Evolutionary conservation across 371 early-diverging fungal species (phyloP), one percentile per base, ranked within the genome.

Genomic region (Caulochytrium protostelioides): DNA sequence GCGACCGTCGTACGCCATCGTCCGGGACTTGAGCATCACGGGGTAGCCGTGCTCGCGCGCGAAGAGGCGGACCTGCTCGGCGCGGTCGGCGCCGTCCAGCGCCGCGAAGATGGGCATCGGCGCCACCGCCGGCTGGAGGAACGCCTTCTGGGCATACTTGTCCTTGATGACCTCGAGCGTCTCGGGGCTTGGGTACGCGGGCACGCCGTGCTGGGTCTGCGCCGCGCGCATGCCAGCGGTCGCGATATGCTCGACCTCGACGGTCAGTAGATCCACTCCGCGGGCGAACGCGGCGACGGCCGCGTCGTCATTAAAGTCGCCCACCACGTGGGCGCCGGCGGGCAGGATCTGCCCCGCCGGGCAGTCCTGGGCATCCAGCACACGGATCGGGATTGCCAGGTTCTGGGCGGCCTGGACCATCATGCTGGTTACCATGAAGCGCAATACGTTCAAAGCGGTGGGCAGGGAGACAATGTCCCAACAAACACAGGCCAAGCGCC

Each of bases 211-310:
- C 37, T 54, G 42, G 14, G 52, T 49, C 4, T 38, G 18, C 6
- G 39, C 49, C 37, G 70, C 79, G 19, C 80, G 50, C 17, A 91
- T 69, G 15, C 78, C 74, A 5, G 62, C 56, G 26, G 74, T 63
- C 55, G 91, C 70, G 22, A 94, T 85, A 45, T 94, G 95, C 58
- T 94, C 95, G 37, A 94, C 91, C 57, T 94, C 92, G 12, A 84
- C 77, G 0, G 95, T 94, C 28, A 91, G 55, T 14, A 90, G 72
- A 43, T 83, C 75, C 22, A 72, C 76, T 15, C 62, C 44, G 13
- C 47, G 36, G 16, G 84, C 80, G 3, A 94, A 63, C 39, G 75
- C 67, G 24, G 49, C 49, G 38, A 94, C 80, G 37, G 74, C 70
- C 30, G 40, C 55, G 0, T 74, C 53, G 41, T 84, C 79, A 23